Conservation (phyloP, 2,329 filamentous ascomycete genomes). For the Phyllosticta capitalensis region DNA sequence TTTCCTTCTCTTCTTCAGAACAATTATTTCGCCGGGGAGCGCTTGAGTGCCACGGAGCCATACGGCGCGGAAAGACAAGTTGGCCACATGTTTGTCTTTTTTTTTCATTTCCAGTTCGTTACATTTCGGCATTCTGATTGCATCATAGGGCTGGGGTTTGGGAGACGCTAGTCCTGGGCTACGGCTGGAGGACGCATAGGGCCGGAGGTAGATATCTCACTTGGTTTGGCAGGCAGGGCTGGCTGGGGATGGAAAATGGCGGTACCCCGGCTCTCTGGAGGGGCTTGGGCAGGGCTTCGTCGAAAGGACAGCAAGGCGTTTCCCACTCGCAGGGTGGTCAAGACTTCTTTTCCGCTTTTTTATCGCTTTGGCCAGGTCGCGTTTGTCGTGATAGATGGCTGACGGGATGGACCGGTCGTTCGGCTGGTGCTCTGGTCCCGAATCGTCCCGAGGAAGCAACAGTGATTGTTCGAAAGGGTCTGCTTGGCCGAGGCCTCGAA, state of each 20-base stretch:
- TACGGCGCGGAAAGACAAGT: background rate
- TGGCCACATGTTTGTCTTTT: background rate
- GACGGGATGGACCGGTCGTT: background rate
- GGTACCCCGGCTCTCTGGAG: background rate
- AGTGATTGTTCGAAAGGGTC: slow-evolving; percentile 3
- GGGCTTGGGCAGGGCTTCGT: slow-evolving; percentile 1
- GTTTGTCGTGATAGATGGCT: background rate
- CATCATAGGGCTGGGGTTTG: background rate
- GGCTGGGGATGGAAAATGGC: background rate
- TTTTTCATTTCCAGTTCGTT: background rate
- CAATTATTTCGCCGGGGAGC: background rate
- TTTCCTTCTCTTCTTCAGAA: background rate
- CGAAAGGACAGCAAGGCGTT: slow-evolving; percentile 7
- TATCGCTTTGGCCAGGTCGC: background rate
- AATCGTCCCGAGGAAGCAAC: slow-evolving; percentile 4
- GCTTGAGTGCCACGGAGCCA: background rate
- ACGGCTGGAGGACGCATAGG: slow-evolving; percentile 2
- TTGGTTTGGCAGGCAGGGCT: slow-evolving; percentile 1
- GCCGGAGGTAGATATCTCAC: slow-evolving; percentile 3
- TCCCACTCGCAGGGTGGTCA: slow-evolving; percentile 8
- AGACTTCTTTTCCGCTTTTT: slow-evolving; percentile 4
- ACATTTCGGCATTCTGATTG: background rate
- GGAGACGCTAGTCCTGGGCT: background rate
- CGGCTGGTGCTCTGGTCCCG: background rate
- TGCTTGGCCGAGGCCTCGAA: background rate